These are phyloP conservation scores for Cronartium quercuum DNA, from an alignment of 1,284 basidiomycete genomes.

Conservation along the genomic window DNA sequence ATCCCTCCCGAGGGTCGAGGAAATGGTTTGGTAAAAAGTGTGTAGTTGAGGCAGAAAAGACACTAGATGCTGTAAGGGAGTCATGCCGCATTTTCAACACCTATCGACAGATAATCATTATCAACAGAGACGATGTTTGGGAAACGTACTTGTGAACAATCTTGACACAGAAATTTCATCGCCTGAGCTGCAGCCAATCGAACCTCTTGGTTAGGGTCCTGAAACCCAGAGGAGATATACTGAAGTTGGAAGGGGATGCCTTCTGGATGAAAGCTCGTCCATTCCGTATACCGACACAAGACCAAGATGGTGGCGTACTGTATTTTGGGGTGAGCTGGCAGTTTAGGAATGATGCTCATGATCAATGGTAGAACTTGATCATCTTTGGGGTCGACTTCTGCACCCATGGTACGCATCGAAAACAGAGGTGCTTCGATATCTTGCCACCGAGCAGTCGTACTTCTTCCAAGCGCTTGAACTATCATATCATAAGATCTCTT, in stretches of 20 bases:
- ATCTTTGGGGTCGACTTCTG: conserved; percentile 77
- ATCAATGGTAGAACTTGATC: conserved; percentile 83
- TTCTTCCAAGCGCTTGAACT: conserved; percentile 59
- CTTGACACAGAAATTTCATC: conserved; percentile 92
- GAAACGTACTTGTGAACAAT: conserved; percentile 70
- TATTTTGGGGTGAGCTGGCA: conserved; percentile 84
- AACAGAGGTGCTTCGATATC: conserved; percentile 96
- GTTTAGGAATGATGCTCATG: conserved; percentile 83
- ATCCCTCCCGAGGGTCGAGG: conserved; percentile 70
- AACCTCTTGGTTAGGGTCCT: conserved; percentile 66
- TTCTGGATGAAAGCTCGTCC: conserved; percentile 83
- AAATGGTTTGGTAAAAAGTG: conserved; percentile 73
- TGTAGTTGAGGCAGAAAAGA: conserved; percentile 87
- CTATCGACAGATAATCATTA: conserved; percentile 25
- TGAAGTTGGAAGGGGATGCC: conserved; percentile 80
- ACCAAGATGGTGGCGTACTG: conserved; percentile 93
- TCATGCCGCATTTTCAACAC: conserved; percentile 21
- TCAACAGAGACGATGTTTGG: too few relatives aligned
- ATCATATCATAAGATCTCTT: conserved; percentile 74
- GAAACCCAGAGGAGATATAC: conserved; percentile 87
- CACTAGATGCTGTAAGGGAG: conserved; percentile 65
- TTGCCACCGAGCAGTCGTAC: conserved; percentile 66
- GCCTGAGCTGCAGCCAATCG: conserved; percentile 92
- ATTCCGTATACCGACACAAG: conserved; percentile 91
- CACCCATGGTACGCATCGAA: conserved; percentile 97